These are phyloP conservation scores for Debaryomyces tyrocola DNA, from an alignment of 805 yeast species.

Conservation along the genomic window DNA sequence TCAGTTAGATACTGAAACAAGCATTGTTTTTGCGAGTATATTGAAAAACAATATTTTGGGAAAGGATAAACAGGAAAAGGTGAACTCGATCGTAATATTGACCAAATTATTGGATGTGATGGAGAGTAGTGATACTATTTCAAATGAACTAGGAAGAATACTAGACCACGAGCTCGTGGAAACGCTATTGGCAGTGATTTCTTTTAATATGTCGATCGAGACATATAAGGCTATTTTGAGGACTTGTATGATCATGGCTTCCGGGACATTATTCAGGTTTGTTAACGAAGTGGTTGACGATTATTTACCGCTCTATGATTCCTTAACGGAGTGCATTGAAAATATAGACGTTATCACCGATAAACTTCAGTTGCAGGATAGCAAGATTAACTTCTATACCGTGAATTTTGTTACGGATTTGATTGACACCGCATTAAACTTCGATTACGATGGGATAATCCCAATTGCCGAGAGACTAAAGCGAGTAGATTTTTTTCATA, in stretches of 20 bases:
- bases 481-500: slow-evolving; percentile 46
- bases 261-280: slow-evolving; percentile 43
- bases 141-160: slow-evolving; percentile 29
- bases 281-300: slow-evolving; percentile 34
- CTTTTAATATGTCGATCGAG: slow-evolving; percentile 42
- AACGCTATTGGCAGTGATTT: slow-evolving; percentile 41
- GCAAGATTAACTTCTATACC: slow-evolving; percentile 42
- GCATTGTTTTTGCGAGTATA: slow-evolving; percentile 33
- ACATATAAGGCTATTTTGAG: slow-evolving; percentile 47
- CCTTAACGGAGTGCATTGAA: slow-evolving; percentile 38
- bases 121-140: slow-evolving; percentile 39
- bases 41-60: slow-evolving; percentile 46
- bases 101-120: slow-evolving; percentile 51
- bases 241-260: slow-evolving; percentile 40
- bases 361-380: slow-evolving; percentile 44
- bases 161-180: slow-evolving; percentile 43
- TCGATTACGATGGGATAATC: slow-evolving; percentile 43
- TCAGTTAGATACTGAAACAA: slow-evolving; percentile 28
- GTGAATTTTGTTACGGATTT: slow-evolving; percentile 48
- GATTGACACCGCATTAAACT: slow-evolving; percentile 41
- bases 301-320: slow-evolving; percentile 36
- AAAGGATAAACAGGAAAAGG: slow-evolving; percentile 48
- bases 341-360: slow-evolving; percentile 43
- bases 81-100: slow-evolving; percentile 53
- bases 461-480: slow-evolving; percentile 47